Evolutionary conservation across 139 green algal species (phyloP), one percentile per base, ranked within the genome.

Genomic region (Chlorella sp.): DNA sequence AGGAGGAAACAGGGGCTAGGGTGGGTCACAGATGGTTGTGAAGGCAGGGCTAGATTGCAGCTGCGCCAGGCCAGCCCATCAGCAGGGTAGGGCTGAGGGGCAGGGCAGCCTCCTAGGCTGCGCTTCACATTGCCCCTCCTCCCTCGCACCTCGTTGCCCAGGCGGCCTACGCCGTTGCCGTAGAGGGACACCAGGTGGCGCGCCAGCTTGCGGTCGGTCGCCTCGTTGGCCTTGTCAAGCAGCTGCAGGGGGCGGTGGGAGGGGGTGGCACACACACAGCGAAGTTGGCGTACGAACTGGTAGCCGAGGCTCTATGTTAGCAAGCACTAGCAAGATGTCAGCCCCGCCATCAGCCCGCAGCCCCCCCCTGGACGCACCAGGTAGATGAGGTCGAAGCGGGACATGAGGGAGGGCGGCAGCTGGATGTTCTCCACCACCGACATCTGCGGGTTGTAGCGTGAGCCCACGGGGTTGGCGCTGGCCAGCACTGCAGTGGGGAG

Each of bases 351-450:
- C 11, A 44, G 7, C 36, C 22, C 13, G 26, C 0, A 44, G 41
- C 40, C 32, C 8, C 24, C 40, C 6, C 1, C 44, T 20, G 3
- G 8, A 6, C 81, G 28, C 69, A 98, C 80, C 83, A 99, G 91
- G 91, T 98, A 99, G 86, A 99, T 98, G 80, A 99, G 94, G 90
- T 99, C 96, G 76, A 92, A 96, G 65, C 96, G 88, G 24, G 95
- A 98, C 44, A 99, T 92, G 76, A 99, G 93, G 0, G 94, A 98
- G 69, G 97, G 96, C 40, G 97, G 96, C 81, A 99, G 92, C 82
- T 98, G 93, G 88, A 99, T 98, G 95, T 99, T 99, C 44, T 99
- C 97, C 24, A 98, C 92, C 14, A 99, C 90, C 36, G 87, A 94
- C 79, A 97, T 84, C 62, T 91, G 76, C 13, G 94, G 96, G 92